These are phyloP conservation scores for Prunus padus DNA, from an alignment of 306 rosid species.

Conservation along the genomic window DNA sequence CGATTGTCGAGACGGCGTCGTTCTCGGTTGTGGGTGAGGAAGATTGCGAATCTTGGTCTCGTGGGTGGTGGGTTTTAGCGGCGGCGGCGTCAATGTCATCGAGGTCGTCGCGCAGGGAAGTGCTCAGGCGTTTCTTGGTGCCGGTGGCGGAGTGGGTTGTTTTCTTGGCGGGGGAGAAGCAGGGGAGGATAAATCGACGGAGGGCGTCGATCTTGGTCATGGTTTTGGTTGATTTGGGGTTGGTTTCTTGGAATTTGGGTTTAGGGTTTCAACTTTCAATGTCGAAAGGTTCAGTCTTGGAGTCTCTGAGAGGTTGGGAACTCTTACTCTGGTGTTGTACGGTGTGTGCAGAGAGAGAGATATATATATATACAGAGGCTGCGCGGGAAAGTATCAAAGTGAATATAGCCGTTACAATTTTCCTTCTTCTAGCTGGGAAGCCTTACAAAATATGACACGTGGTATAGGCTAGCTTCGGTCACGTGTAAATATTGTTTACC, in stretches of 20 bases:
- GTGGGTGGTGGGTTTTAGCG: background rate
- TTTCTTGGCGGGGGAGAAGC: slow-evolving; percentile 46
- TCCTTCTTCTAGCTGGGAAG: background rate
- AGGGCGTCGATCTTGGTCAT: slow-evolving; percentile 75
- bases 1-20: background rate
- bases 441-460: background rate
- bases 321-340: background rate
- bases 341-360: background rate
- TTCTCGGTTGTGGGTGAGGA: slow-evolving; percentile 35
- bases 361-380: background rate
- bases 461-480: background rate
- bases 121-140: slow-evolving; percentile 70
- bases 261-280: background rate
- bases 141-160: slow-evolving; percentile 1
- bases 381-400: slow-evolving; percentile 29
- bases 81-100: background rate
- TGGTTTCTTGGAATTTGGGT: slow-evolving; percentile 18
- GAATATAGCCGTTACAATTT: slow-evolving; percentile 27
- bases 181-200: slow-evolving; percentile 83
- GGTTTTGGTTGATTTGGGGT: background rate
- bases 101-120: slow-evolving; percentile 49
- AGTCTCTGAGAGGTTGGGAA: background rate
- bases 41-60: slow-evolving; percentile 39
- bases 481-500: background rate
- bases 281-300: background rate